A percentile compares a stretch with the other conserved stretches of the same genome.
These are phyloP conservation scores for Pulveroboletus ravenelii DNA, from an alignment of 768 basidiomycete species.

Conservation along the genomic window DNA sequence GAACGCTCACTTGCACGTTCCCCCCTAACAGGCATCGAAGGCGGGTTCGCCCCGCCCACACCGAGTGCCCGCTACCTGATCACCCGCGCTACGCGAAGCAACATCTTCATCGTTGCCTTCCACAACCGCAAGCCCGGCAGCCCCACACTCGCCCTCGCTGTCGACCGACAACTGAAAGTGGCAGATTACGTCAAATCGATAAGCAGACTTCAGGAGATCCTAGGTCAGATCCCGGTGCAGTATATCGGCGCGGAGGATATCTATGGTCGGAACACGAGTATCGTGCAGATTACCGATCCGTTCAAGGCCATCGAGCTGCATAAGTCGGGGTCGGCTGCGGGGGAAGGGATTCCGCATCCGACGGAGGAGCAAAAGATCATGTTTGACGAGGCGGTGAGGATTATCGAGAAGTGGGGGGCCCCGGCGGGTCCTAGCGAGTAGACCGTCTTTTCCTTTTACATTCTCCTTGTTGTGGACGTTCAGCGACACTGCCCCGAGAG, in stretches of 20 bases:
- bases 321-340: conserved; percentile 50
- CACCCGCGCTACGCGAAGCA: conserved; percentile 33
- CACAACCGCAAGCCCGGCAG: conserved; percentile 48
- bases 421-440: background rate
- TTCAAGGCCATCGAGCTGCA: background rate
- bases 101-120: conserved; percentile 42
- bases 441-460: background rate
- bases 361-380: conserved; percentile 59
- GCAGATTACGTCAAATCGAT: conserved; percentile 5
- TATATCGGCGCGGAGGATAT: conserved; percentile 62
- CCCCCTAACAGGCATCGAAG: conserved; percentile 27
- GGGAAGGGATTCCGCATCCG: conserved; percentile 42
- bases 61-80: conserved; percentile 53
- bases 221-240: conserved; percentile 42
- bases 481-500: too few relatives aligned
- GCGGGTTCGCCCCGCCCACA: conserved; percentile 70
- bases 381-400: conserved; percentile 67
- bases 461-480: background rate
- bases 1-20: background rate
- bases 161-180: conserved; percentile 37
- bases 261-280: conserved; percentile 65
- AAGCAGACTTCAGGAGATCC: conserved; percentile 47
- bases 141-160: conserved; percentile 36
- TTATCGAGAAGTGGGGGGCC: conserved; percentile 47
- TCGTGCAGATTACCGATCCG: conserved; percentile 42